Evolutionary conservation across 768 basidiomycete species (phyloP), one percentile per base, ranked within the genome.

Genomic region (Porpolomopsis calyptriformis): DNA sequence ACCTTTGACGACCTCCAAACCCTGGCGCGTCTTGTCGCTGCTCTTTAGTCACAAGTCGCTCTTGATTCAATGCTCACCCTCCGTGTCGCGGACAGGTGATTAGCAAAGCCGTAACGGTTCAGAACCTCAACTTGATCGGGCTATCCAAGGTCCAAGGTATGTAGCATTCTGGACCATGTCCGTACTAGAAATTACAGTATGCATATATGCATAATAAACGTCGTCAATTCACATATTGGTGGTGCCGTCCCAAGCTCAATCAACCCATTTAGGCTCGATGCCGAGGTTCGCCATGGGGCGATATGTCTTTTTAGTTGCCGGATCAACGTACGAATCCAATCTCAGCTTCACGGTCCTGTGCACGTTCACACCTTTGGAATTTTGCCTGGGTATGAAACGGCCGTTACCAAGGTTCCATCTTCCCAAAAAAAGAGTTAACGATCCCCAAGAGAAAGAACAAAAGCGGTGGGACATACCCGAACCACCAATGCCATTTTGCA

Each of bases 281-380:
- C 47, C 41, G 25, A 65, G 55, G 3, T 40, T 29, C 1, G 64
- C 58, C 49, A 53, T 62, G 3, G 65, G 61, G 5, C 18, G 34
- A 52, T 67, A 66, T 41, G 25, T 46, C 18, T 48, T 47, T 26
- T 42, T 49, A 26, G 19, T 52, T 22, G 49, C 47, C 43, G 49
- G 57, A 37, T 57, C 55, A 50, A 33, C 20, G 29, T 43, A 43
- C 3, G 26, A 33, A 33, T 76, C 72, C 68, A 76, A 72, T 48
- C 80, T 65, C 49, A 73, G 57, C 57, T 67, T 66, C 22, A 79
- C 76, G 42, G 65, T 72, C 26, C 74, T 57, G 52, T 78, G 76
- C 14, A 78, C 64, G 50, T 71, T 73, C 41, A 77, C 61, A 0
- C 67, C 66, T 23, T 55, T 51, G 4, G 49, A 57, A n/a, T 61